phyloP scores from a whole-genome alignment of 2,329 filamentous ascomycete species.

The Zasmidium angulare region DNA sequence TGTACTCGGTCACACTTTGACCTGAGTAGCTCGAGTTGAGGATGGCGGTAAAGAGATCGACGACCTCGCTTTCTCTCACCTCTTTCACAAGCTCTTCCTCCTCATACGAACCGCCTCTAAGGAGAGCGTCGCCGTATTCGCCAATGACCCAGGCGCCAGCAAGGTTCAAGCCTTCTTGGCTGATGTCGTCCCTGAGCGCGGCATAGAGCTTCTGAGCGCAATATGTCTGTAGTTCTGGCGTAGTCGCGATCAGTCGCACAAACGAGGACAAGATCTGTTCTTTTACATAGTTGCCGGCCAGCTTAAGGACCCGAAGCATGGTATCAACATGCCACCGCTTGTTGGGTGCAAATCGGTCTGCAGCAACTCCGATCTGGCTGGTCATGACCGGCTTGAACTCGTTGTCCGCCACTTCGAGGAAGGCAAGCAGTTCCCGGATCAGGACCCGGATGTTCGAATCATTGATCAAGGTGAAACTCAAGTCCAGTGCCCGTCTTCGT shows the following conservation, averaged over 20 bases:
- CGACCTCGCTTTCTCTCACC: slow-evolving; percentile 83
- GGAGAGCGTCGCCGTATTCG: slow-evolving; percentile 89
- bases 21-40: slow-evolving; percentile 93
- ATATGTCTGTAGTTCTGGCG: slow-evolving; percentile 91
- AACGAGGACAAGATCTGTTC: slow-evolving; percentile 97
- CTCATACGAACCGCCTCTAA: slow-evolving; percentile 87
- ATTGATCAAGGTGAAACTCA: slow-evolving; percentile 98
- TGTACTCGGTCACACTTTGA: slow-evolving; percentile 91
- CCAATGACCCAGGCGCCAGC: slow-evolving; percentile 97
- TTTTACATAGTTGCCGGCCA: slow-evolving; percentile 96
- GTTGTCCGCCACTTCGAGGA: slow-evolving; percentile 94
- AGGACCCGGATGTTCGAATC: slow-evolving; percentile 92
- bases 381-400: slow-evolving; percentile 99
- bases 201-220: slow-evolving; percentile 92
- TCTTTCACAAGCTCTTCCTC: slow-evolving; percentile 83
- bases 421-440: slow-evolving; percentile 88
- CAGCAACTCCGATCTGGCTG: slow-evolving; percentile 93
- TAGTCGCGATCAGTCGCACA: slow-evolving; percentile 90
- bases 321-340: slow-evolving; percentile 99
- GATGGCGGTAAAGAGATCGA: slow-evolving; percentile 89
- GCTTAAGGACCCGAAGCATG: slow-evolving; percentile 87
- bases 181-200: slow-evolving; percentile 92
- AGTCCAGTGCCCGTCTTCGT: slow-evolving; percentile 85
- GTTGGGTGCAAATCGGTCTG: slow-evolving; percentile 92
- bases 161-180: slow-evolving; percentile 90